Evolutionary conservation across 2,329 filamentous ascomycete genomes (phyloP), one percentile per base, ranked within the genome.

Genomic region (Coniosporium tulheliwenetii): DNA sequence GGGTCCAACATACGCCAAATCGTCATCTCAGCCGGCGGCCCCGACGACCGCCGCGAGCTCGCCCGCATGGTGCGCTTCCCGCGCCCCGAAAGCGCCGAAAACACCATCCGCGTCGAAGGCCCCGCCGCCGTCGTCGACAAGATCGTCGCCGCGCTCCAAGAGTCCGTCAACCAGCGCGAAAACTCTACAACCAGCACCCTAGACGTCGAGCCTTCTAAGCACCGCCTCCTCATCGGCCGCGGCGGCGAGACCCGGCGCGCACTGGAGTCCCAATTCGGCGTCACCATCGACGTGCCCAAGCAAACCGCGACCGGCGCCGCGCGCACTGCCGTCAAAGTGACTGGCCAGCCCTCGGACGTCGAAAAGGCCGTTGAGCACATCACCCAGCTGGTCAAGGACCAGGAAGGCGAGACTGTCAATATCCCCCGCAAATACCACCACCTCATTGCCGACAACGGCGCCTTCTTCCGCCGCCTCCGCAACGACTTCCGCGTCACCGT

Each of bases 61-160:
- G 84, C 86, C 39, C 83, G 89, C 47, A 85, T 89, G 52, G 85
- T 98, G 44, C 86, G 89, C 59, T 96, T 98, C 69, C 91, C 91
- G 43, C 86, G 87, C 58, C 79, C 84, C 48, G 87, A 93, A 43
- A 75, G 80, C 40, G 79, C 82, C 44, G 85, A 83, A 36, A 85
- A 81, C 54, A 74, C 73, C 19, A 94, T 98, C 61, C 87, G 81
- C 57, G 70, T 98, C 5, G 87, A 95, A 62, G 91, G 91, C 29
- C 80, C 81, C 38, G 78, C 76, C 46, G 77, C 78, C 33, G 70
- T 98, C 16, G 89, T 96, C 2, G 81, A 94, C 51, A 93, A 85
- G 64, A 93, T 98, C 50, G 70, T 89, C 52, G 72, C 79, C 40
- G 74, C 83, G 19, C 93, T 98, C 50, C 66, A 91, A 54, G 72